phyloP scores from a whole-genome alignment of 441 rosid genomes.

The Omphalea diandra region DNA sequence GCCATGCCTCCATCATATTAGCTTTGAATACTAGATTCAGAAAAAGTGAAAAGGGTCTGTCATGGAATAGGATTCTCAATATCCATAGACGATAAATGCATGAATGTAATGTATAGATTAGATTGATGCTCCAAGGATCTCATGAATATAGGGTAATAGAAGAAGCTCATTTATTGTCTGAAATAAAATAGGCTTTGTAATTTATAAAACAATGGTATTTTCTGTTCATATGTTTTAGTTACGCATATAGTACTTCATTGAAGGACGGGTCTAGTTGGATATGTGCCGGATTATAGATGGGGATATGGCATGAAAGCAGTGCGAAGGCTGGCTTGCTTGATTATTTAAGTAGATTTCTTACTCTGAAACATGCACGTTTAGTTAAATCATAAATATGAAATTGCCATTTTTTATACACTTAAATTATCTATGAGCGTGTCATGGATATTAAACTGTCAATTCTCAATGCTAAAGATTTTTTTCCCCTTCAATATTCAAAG shows the following conservation, averaged over 20 bases:
- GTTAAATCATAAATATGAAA: too few relatives aligned
- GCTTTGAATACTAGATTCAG: background rate
- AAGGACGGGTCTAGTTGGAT: background rate
- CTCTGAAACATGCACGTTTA: too few relatives aligned
- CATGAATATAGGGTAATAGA: conserved; percentile 19
- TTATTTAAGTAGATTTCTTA: too few relatives aligned
- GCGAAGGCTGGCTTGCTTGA: too few relatives aligned
- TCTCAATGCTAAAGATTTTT: too few relatives aligned
- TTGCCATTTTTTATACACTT: too few relatives aligned
- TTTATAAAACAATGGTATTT: conserved; percentile 20
- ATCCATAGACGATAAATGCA: background rate
- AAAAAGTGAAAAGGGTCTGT: background rate
- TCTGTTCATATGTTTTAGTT: conserved; percentile 5
- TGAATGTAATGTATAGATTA: conserved; percentile 54
- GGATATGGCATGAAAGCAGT: too few relatives aligned
- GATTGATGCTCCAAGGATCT: conserved; percentile 28
- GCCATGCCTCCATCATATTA: conserved; percentile 9
- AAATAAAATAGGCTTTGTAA: conserved; percentile 21
- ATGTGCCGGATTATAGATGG: background rate
- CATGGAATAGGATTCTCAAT: background rate
- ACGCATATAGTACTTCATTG: background rate
- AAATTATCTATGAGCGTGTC: too few relatives aligned
- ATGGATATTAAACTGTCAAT: too few relatives aligned
- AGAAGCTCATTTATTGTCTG: conserved; percentile 19
- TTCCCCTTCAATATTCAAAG: too few relatives aligned